Evolutionary conservation across 2,329 filamentous ascomycete species (phyloP).

Genomic region (Sporothrix pallida): DNA sequence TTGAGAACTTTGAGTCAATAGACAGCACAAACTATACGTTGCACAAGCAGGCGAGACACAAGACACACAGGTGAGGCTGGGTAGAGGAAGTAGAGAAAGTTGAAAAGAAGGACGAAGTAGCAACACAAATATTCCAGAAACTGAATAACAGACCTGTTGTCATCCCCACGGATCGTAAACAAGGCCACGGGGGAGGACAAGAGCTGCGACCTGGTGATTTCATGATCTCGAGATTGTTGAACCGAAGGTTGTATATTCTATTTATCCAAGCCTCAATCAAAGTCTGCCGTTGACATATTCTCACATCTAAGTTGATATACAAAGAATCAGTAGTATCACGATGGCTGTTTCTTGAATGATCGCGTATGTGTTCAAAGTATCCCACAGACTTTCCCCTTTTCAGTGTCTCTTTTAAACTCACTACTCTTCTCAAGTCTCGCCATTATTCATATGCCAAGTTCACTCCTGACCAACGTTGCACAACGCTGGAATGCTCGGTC

Average conservation of each 20-base stretch:
- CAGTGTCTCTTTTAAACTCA: no score
- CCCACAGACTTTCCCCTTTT: no score
- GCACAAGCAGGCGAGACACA: background rate
- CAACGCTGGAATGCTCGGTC: constrained; percentile 11
- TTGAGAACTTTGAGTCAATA: background rate
- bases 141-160: background rate
- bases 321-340: no score
- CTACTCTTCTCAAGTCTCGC: no score
- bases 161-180: background rate
- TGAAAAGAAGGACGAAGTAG: background rate
- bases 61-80: background rate
- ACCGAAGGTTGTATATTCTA: background rate
- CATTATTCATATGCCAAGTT: no score
- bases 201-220: background rate
- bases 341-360: no score
- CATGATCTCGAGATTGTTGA: background rate
- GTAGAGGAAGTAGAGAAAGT: background rate
- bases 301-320: no score
- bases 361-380: no score
- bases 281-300: background rate
- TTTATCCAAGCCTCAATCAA: background rate
- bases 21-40: background rate
- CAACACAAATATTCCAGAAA: background rate
- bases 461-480: background rate
- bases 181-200: background rate